These are phyloP conservation scores for Colletotrichum musicola DNA, from an alignment of 2,329 filamentous ascomycete species.

Conservation along the genomic window DNA sequence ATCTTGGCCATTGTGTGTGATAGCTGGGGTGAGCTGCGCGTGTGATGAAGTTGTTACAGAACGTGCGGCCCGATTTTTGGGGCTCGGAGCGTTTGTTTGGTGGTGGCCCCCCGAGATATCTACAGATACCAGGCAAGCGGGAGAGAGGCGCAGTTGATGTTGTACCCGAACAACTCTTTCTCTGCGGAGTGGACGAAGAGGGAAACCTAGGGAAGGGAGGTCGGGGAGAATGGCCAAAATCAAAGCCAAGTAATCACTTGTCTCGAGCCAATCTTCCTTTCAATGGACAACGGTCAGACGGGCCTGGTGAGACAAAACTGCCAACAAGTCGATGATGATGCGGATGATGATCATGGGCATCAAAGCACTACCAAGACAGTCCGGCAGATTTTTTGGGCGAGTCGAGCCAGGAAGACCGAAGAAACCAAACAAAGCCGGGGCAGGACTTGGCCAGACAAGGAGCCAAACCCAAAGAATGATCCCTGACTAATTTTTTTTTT, in stretches of 20 bases:
- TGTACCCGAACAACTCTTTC: not conserved
- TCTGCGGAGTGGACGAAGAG: not conserved
- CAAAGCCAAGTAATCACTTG: constrained; percentile 2
- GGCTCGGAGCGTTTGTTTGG: not conserved
- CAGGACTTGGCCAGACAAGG: constrained; percentile 5
- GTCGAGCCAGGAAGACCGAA: not conserved
- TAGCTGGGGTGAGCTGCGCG: not conserved
- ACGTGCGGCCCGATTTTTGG: constrained; percentile 2
- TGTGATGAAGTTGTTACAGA: not conserved
- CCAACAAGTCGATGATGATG: not conserved
- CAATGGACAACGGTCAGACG: not conserved
- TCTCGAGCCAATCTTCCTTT: constrained; percentile 6
- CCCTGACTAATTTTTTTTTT: constrained; percentile 7
- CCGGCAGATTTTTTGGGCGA: not conserved
- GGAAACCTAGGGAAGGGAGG: not conserved
- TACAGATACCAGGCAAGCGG: not conserved
- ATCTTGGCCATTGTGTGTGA: constrained; percentile 54
- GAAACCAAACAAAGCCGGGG: constrained; percentile 2
- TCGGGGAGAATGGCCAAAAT: not conserved
- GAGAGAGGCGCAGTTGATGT: constrained; percentile 11
- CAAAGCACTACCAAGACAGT: constrained; percentile 11
- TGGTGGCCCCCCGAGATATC: constrained; percentile 25
- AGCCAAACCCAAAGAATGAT: not conserved
- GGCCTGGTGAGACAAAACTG: constrained; percentile 1
- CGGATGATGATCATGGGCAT: constrained; percentile 2